Evolutionary conservation across 352 stramenopile genomes (phyloP).

Genomic region (Globisporangium orthogonon): DNA sequence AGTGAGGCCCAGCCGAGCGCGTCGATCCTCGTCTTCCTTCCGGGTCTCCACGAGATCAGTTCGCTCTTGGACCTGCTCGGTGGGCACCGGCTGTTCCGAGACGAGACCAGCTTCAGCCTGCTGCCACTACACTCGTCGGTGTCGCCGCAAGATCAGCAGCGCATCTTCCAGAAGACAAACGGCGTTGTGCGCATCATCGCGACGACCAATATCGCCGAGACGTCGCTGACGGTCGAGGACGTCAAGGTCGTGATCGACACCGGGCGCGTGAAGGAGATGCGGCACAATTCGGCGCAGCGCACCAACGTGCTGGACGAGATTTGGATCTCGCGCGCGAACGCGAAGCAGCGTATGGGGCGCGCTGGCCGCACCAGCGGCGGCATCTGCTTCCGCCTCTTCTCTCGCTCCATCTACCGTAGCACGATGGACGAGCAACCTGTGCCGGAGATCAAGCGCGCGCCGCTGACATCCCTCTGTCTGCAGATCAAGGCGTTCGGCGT

Average conservation of each 20-base stretch:
- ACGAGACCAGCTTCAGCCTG: slow-evolving; percentile 54
- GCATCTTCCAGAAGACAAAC: slow-evolving; percentile 81
- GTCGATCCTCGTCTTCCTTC: slow-evolving; percentile 95
- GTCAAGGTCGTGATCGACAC: slow-evolving; percentile 95
- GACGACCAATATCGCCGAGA: slow-evolving; percentile 97
- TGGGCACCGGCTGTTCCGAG: slow-evolving; percentile 43
- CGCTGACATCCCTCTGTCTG: slow-evolving; percentile 93
- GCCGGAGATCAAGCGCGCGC: slow-evolving; percentile 94
- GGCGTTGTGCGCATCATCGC: slow-evolving; percentile 91
- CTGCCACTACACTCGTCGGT: slow-evolving; percentile 93
- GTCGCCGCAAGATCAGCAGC: slow-evolving; percentile 89
- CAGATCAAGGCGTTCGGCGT: slow-evolving; percentile 90
- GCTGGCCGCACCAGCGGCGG: slow-evolving; percentile 91
- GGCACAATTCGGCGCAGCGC: slow-evolving; percentile 68
- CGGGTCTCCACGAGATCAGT: slow-evolving; percentile 93
- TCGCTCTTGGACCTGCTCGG: slow-evolving; percentile 68
- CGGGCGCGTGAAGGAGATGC: slow-evolving; percentile 92
- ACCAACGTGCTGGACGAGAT: slow-evolving; percentile 89
- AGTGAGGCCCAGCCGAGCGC: slow-evolving; percentile 24
- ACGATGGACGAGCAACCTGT: slow-evolving; percentile 79
- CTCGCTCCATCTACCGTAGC: slow-evolving; percentile 61
- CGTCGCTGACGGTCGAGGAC: slow-evolving; percentile 94
- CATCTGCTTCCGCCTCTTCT: slow-evolving; percentile 87
- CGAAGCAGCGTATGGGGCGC: slow-evolving; percentile 86
- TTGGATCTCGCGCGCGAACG: slow-evolving; percentile 88